phyloP scores from a whole-genome alignment of 805 yeast genomes.

The Candida rishiriensis region DNA sequence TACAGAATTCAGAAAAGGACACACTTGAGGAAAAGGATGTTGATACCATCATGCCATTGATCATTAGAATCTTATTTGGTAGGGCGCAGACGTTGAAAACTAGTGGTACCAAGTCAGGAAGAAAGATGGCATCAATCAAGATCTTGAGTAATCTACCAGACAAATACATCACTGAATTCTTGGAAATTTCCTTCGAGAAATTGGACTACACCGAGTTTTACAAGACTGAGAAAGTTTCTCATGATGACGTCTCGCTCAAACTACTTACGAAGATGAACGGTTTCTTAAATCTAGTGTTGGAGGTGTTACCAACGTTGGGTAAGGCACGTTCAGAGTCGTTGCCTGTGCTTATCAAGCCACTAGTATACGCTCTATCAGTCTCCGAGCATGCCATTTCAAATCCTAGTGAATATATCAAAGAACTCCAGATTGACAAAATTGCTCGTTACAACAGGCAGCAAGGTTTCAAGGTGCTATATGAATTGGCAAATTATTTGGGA shows the following conservation, averaged over 20 bases:
- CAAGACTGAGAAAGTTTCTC: constrained; percentile 11
- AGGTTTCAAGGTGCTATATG: constrained; percentile 61
- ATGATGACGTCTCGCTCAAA: constrained; percentile 25
- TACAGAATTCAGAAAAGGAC: constrained; percentile 46
- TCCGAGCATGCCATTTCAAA: constrained; percentile 42
- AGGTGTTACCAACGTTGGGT: constrained; percentile 56
- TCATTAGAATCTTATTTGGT: constrained; percentile 79
- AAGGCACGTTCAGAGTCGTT: constrained; percentile 46
- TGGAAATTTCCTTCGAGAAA: constrained; percentile 56
- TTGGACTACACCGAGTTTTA: constrained; percentile 38
- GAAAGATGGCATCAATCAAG: constrained; percentile 66
- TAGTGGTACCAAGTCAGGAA: constrained; percentile 67
- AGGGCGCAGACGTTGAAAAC: constrained; percentile 67
- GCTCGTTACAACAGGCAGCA: constrained; percentile 60
- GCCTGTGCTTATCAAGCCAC: constrained; percentile 48
- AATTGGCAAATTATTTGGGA: constrained; percentile 51
- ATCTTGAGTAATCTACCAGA: constrained; percentile 54
- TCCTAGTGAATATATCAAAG: constrained; percentile 16
- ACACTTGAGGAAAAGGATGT: constrained; percentile 60
- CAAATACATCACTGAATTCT: constrained; percentile 51
- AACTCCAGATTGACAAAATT: constrained; percentile 32
- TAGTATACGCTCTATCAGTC: constrained; percentile 48
- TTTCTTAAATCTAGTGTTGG: constrained; percentile 56
- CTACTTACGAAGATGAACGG: constrained; percentile 55
- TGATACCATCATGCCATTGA: constrained; percentile 58